Evolutionary conservation across 805 yeast genomes (phyloP), one percentile per base, ranked within the genome.

Genomic region (Clavispora asparagi): DNA sequence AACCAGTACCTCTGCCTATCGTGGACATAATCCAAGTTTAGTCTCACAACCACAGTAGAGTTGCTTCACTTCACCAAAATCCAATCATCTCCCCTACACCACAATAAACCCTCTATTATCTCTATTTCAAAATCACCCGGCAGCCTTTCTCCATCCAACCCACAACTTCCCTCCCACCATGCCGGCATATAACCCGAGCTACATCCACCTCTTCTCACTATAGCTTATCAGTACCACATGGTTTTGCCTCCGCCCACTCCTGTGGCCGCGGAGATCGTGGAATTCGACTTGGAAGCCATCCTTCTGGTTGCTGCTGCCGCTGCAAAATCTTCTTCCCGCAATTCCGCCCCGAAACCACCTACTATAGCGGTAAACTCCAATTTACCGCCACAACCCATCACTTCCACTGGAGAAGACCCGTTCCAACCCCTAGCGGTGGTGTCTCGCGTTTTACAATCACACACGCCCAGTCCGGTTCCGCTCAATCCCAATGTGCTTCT

Each of bases 271-370:
- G 51, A 50, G 29, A 17, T 44, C 12, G 44, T 55, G 16, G 58
- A 55, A 39, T 48, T 55, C 31, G 57, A 53, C 33, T 43, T 55
- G 12, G 50, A 51, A n/a, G n/a, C 43, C 13, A 47, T 53, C 19
- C 45, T 55, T 31, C 39, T 42, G 30, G 49, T 45, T 26, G 50
- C 45, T 13, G 17, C 51, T 31, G 13, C 19, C 23, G 33, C 14
- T 9, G 10, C 44, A 16, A 17, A 19, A n/a, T 6, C 35, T 1
- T 7, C 12, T n/a, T 31, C 35, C 17, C 16, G 17, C 6, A 31
- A n/a, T 9, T 7, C 8, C 16, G 35, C 17, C 35, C 8, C 35
- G n/a, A 14, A n/a, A n/a, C 16, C 35, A 6, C 17, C 35, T 9
- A 7, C 35, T 6, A 16, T 6, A n/a, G 4, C 35, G n/a, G 31